Conservation (phyloP, 441 rosid genomes). For the Breynia disticha region DNA sequence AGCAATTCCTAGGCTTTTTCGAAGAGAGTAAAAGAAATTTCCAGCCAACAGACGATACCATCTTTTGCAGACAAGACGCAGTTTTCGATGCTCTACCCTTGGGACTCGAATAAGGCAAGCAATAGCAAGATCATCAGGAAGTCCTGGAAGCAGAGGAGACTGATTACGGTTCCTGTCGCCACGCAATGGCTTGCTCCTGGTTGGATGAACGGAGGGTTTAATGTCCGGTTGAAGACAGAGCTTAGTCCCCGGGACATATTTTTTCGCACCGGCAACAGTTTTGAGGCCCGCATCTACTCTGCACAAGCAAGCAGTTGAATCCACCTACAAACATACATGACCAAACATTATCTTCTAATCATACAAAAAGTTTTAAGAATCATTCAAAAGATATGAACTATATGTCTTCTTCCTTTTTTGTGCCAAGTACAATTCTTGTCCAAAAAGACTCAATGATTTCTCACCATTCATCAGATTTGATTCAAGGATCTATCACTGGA, state of each 20-base stretch:
- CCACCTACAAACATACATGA: slow-evolving; percentile 50
- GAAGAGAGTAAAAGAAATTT: slow-evolving; percentile 61
- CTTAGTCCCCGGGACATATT: slow-evolving; percentile 85
- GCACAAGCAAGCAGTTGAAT: slow-evolving; percentile 87
- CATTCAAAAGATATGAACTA: not conserved
- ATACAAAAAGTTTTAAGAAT: not conserved
- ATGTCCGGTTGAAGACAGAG: slow-evolving; percentile 89
- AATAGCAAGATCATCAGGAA: slow-evolving; percentile 92
- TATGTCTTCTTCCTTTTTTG: not conserved
- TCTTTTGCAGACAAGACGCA: slow-evolving; percentile 75
- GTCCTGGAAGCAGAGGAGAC: slow-evolving; percentile 81
- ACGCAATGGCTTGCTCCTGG: slow-evolving; percentile 51
- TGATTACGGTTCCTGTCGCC: slow-evolving; percentile 67
- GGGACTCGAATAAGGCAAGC: slow-evolving; percentile 89
- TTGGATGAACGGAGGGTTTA: slow-evolving; percentile 75
- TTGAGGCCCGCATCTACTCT: slow-evolving; percentile 89
- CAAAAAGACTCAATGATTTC: no score
- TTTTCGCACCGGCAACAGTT: slow-evolving; percentile 78
- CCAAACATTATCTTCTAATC: slow-evolving; percentile 1
- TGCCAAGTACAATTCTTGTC: no score
- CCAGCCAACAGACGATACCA: slow-evolving; percentile 74
- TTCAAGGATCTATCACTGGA: no score
- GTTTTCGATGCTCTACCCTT: slow-evolving; percentile 67
- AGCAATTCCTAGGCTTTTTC: slow-evolving; percentile 61
- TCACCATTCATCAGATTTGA: no score